Base-by-base conservation (phyloP, 2,329 filamentous ascomycete genomes). In the Neurospora sp. region DNA sequence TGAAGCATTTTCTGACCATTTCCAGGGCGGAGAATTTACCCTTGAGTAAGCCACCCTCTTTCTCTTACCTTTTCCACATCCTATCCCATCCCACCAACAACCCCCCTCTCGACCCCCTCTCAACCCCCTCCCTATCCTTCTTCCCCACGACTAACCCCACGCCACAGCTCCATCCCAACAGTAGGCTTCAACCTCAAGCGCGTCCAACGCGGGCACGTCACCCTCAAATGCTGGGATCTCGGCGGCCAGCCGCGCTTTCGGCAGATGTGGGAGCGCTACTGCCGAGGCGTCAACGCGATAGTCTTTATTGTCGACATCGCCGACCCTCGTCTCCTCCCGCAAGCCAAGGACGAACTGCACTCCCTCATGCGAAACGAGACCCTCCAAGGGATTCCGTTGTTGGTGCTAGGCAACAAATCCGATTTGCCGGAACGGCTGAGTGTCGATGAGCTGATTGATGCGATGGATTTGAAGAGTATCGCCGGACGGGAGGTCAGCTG, bases 171-270 rank as follows among this genome's bases (percentile, higher is more conserved):
- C 75, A 97, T 98, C 80, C 96, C 96, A 72, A 99, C 96, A 17
- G 95, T 99, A 77, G 96, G 96, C 74, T 98, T 98, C 85, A 99
- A 98, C 82, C 97, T 97, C 90, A 98, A 98, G 86, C 91, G 92
- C 75, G 93, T 99, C 76, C 94, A 97, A 83, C 95, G 96, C 79
- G 96, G 96, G 76, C 95, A 98, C 87, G 96, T 99, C 80, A 97
- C 96, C 76, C 86, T 99, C 78, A 98, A 98, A 83, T 99, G 96
- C 82, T 99, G 96, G 96, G 96, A 99, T 83, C 89, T 99, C 74
- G 96, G 96, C 76, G 96, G 96, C 69, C 96, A 99, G 82, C 95
- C 96, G 76, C 89, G 95, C 74, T 99, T 98, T 84, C 92, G 96
- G 78, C 92, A 93, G 76, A 99, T 99, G 96, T 99, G 96, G 96